Evolutionary conservation across 345 rosid species (phyloP).

Genomic region (Pugionium dolabratum): DNA sequence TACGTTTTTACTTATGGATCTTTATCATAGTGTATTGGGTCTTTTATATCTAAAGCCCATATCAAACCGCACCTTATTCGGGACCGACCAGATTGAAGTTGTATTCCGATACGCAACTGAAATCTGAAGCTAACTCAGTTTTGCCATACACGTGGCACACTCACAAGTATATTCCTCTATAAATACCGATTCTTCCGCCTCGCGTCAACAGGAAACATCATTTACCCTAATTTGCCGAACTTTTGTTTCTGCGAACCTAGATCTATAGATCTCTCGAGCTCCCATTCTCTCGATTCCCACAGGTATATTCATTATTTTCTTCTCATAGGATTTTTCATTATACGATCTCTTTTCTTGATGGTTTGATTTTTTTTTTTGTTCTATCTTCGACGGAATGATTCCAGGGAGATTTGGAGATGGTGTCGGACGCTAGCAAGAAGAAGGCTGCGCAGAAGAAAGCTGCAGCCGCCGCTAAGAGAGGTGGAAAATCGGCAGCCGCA

Average conservation of each 20-base stretch:
- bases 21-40: background rate
- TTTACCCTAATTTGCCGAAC: constrained; percentile 41
- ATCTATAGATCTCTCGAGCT: constrained; percentile 34
- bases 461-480: constrained; percentile 95
- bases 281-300: constrained; percentile 25
- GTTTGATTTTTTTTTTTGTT: background rate
- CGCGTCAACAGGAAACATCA: constrained; percentile 29
- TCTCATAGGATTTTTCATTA: background rate
- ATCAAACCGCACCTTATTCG: background rate
- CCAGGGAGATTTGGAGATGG: constrained; percentile 60
- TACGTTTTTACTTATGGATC: too few species aligned
- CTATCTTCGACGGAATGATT: background rate
- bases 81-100: constrained; percentile 25
- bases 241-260: constrained; percentile 24
- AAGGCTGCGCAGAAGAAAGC: constrained; percentile 99
- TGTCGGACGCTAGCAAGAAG: constrained; percentile 99
- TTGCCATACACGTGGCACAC: constrained; percentile 41
- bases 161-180: constrained; percentile 13
- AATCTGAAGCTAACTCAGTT: background rate
- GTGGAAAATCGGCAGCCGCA: constrained; percentile 75
- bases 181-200: constrained; percentile 31
- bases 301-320: constrained; percentile 11
- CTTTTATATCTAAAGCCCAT: background rate
- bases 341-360: background rate
- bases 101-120: constrained; percentile 29